Percentiles rank a stretch among this genome's conserved stretches.
Evolutionary conservation across 2,329 filamentous ascomycete genomes (phyloP).

Genomic region (Rhinocladiella mackenziei): DNA sequence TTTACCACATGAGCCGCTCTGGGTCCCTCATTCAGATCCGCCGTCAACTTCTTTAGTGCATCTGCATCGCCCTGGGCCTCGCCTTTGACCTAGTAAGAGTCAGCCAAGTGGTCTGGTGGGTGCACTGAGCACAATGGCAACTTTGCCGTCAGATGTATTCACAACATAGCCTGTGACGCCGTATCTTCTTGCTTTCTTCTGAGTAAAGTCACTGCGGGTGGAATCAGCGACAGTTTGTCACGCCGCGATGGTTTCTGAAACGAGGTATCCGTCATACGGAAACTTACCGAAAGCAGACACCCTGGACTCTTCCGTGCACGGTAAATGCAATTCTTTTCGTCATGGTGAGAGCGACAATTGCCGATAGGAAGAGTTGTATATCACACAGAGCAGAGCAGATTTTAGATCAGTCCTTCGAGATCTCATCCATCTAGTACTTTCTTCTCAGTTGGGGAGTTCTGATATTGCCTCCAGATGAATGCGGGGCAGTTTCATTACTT

Average conservation of each 20-base stretch:
- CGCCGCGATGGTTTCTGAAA: neutral
- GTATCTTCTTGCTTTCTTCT: conserved; percentile 41
- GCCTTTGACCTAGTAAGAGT: conserved; percentile 66
- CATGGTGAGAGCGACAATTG: too few species aligned
- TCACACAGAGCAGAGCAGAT: too few species aligned
- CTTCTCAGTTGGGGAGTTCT: too few species aligned
- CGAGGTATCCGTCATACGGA: neutral
- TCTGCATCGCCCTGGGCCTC: conserved; percentile 75
- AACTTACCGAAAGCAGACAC: conserved; percentile 29
- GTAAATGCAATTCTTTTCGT: conserved; percentile 26
- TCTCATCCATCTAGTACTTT: too few species aligned
- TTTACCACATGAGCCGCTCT: conserved; percentile 67
- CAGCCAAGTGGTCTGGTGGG: conserved; percentile 6
- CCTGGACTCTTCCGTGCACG: conserved; percentile 29
- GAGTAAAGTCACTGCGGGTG: conserved; percentile 40
- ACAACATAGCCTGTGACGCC: conserved; percentile 48
- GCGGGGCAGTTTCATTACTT: too few species aligned
- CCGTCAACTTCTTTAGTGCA: conserved; percentile 64
- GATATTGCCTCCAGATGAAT: too few species aligned
- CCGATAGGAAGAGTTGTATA: too few species aligned
- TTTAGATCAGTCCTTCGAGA: too few species aligned
- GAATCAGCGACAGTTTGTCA: conserved; percentile 5
- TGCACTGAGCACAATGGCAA: conserved; percentile 25
- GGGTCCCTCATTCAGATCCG: conserved; percentile 72
- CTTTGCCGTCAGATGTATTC: conserved; percentile 46